These are phyloP conservation scores for Nothophytophthora sp. DNA, from an alignment of 352 stramenopile genomes.

Conservation along the genomic window DNA sequence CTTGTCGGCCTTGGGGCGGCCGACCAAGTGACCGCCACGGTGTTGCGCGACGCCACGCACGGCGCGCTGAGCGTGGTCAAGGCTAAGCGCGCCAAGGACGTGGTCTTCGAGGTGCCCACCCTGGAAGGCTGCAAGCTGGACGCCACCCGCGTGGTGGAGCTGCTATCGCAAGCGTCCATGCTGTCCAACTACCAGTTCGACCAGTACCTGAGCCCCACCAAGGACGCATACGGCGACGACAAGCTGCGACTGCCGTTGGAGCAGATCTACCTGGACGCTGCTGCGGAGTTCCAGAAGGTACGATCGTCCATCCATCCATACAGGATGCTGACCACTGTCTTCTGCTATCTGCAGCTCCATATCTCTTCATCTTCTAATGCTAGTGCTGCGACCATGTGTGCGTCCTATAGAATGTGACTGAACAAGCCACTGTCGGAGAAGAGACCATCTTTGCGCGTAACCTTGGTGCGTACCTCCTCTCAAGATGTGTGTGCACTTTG, in stretches of 20 bases:
- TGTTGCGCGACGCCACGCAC: slow-evolving; percentile 71
- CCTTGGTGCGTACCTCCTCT: slow-evolving; percentile 37
- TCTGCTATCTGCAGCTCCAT: not conserved
- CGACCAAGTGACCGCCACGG: slow-evolving; percentile 61
- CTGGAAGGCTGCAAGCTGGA: slow-evolving; percentile 32
- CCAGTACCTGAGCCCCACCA: slow-evolving; percentile 67
- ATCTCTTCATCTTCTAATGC: no score
- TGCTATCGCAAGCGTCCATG: slow-evolving; percentile 75
- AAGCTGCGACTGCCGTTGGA: slow-evolving; percentile 71
- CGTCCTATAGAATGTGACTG: slow-evolving; percentile 41
- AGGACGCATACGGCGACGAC: slow-evolving; percentile 57
- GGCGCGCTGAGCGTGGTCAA: slow-evolving; percentile 52
- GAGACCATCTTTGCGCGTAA: slow-evolving; percentile 88
- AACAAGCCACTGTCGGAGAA: slow-evolving; percentile 69
- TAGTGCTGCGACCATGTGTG: no score
- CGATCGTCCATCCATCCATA: not conserved
- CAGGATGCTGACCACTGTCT: slow-evolving; percentile 2
- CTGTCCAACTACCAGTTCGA: slow-evolving; percentile 90
- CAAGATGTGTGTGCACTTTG: not conserved
- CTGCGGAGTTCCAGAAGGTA: slow-evolving; percentile 60
- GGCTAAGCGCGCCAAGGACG: slow-evolving; percentile 51
- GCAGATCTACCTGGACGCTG: slow-evolving; percentile 60
- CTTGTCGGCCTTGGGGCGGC: slow-evolving; percentile 74
- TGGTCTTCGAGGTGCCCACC: slow-evolving; percentile 55
- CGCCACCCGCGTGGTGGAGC: slow-evolving; percentile 52